Evolutionary conservation across 768 basidiomycete genomes (phyloP), one percentile per base, ranked within the genome.

Genomic region (Hebeloma cylindrosporum): DNA sequence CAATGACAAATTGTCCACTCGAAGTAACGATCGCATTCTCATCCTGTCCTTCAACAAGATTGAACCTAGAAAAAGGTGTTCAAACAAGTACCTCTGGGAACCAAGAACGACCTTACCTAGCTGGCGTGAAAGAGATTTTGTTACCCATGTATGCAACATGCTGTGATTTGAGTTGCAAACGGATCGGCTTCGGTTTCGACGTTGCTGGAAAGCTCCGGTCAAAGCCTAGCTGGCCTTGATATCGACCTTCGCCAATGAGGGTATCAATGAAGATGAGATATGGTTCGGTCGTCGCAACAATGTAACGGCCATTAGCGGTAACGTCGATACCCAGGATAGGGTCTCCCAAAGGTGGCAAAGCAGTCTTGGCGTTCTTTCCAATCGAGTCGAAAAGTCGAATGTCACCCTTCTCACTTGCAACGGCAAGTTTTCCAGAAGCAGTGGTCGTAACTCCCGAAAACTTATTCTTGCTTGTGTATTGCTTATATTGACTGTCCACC

Each of bases 321-420:
- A 90, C 90, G 68, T 99, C 96, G 40, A 99, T 78, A 26, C 96
- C 96, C 39, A 90, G 65, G 57, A 99, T 97, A 33, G 95, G 90
- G 67, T 96, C 93, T 10, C 96, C 96, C 14, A 97, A 74, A 32
- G 93, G 89, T 25, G 94, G 93, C 26, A 99, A 71, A 9, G 94
- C 93, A 8, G 96, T 99, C 80, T 99, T 99, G 21, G 96, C 96
- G 60, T 92, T 98, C 78, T 98, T 99, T 32, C 96, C 96, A 53
- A 99, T 87, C 35, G 85, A 76, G 66, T 99, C 96, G 54, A 93
- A 99, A 43, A 99, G 72, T 28, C 94, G 76, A 53, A 99, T 88
- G 60, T 98, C 96, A 43, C 96, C 96, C 71, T 98, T 99, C 63
- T 90, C 87, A 56, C 91, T 93, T 26, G 90, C 93, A 8, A 99